Conservation (phyloP, 1,139 yeast species). For the Saccharomyces hybrid region DNA sequence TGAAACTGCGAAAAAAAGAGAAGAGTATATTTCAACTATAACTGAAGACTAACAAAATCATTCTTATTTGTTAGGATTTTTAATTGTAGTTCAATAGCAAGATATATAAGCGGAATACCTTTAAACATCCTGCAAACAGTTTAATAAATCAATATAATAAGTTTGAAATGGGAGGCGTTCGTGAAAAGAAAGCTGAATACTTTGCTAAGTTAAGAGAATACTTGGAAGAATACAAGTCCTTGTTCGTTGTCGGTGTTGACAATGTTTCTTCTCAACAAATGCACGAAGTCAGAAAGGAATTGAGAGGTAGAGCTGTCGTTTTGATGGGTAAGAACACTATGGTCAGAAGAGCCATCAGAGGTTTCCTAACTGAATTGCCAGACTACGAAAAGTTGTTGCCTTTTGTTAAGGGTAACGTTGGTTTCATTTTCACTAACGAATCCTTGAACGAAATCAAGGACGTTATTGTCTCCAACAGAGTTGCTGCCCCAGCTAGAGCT, state of each 20-base stretch:
- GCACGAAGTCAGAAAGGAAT: constrained; percentile 98
- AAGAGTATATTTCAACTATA: not conserved
- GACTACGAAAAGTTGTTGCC: constrained; percentile 94
- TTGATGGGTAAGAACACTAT: constrained; percentile 99
- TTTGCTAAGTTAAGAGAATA: constrained; percentile 91
- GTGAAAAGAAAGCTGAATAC: constrained; percentile 95
- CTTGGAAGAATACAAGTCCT: constrained; percentile 93
- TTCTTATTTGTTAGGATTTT: not conserved
- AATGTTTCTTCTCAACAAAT: constrained; percentile 99
- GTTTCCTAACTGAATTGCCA: constrained; percentile 87
- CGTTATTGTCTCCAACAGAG: constrained; percentile 78
- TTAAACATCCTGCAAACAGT: constrained; percentile 88
- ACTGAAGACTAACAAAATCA: not conserved
- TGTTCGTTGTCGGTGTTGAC: constrained; percentile 98
- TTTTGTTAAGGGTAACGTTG: constrained; percentile 93
- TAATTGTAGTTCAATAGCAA: not conserved
- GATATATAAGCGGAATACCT: constrained; percentile 37
- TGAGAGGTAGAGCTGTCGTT: constrained; percentile 91
- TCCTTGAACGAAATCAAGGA: constrained; percentile 93
- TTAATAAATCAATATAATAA: constrained; percentile 17
- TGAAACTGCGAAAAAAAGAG: not conserved
- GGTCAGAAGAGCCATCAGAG: constrained; percentile 99
- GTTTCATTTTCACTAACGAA: constrained; percentile 97
- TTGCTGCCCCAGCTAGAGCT: constrained; percentile 99
- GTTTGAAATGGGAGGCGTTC: constrained; percentile 99